Evolutionary conservation across 2,329 filamentous ascomycete genomes (phyloP), one percentile per base, ranked within the genome.

Genomic region (Fusarium pininemorale): DNA sequence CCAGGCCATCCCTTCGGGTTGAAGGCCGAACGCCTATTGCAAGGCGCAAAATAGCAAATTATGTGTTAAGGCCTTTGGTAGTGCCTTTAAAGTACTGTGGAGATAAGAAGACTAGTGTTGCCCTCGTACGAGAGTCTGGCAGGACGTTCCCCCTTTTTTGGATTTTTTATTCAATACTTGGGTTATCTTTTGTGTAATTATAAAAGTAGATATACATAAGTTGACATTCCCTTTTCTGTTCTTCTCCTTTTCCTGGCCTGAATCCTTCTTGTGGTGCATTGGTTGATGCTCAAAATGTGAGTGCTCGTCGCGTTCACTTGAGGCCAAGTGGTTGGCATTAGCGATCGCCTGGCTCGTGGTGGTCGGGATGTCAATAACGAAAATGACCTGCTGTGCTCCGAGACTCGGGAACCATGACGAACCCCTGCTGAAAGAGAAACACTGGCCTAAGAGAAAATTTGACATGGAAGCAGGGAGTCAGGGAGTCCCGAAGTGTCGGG

Each of bases 401-500:
- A 44, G 38, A 39, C 48, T 37, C 41, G 12, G 58, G 57, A 41
- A 57, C 32, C 50, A 51, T 42, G 32, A 63, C 13, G 41, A 69
- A 38, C 48, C 74, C 75, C 53, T 77, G 70, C n/a, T 45, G 28
- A 24, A 48, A 47, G 44, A 60, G 39, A 63, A 42, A 55, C 37
- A 39, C 16, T 53, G 37, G 57, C 50, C 44, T 22, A 20, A 50
- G 35, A 67, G 47, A 54, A 66, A 47, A 55, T 51, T 37, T 30
- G 51, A 41, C 53, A 57, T 41, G 50, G 63, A 28, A 67, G 61
- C 73, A 74, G 69, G 73, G 72, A 65, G 75, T 77, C 70, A 74
- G 69, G 73, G 72, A 66, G 75, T 77, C 70, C 75, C 72, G 15
- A 56, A 66, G 47, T 47, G 67, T 75, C 72, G 72, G 74, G 72